Evolutionary conservation across 2,329 filamentous ascomycete species (phyloP), one percentile per base, ranked within the genome.

Genomic region (Nannizzia gypsea): DNA sequence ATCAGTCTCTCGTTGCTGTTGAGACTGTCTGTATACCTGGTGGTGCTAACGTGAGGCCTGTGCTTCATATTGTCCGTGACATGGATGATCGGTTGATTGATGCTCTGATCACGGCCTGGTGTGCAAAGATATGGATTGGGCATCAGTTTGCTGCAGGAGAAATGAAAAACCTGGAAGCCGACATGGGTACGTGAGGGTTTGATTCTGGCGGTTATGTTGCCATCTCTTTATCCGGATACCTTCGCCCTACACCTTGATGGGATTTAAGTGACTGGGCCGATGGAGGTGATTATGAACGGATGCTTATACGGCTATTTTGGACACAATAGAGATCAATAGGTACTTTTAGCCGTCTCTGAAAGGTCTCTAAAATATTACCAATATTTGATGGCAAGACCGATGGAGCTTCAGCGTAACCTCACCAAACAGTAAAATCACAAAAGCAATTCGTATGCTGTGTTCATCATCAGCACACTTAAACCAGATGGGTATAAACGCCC

Each of bases 41-140:
- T 4, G 56, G 34, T 2, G 17, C 40, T 28, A 46, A 44, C 54
- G 54, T 54, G 3, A 34, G 46, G 26, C 61, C 61, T 6, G 52
- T 59, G n/a, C 40, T 65, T n/a, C 63, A 65, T 40, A 50, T 65
- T 55, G 40, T 63, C 6, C 46, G 55, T 15, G 31, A 59, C 22
- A 11, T 65, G 28, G 61, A 60, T 17, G 61, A 64, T 48, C 26
- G 31, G n/a, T 57, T 65, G 54, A 59, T 60, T 24, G 63, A 64
- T 58, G 56, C 59, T 9, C 28, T 65, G 31, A 60, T 65, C 6
- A 62, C 61, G 34, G 62, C 61, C 22, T 64, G 62, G 63, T 65
- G 64, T 58, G 63, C 64, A 31, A 60, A 59, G 55, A 61, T 64
- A 28, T 65, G 64, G 64, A 50, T 59, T 36, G 48, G 40, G 17